phyloP scores from a whole-genome alignment of 2,329 filamentous ascomycete species.

The Pseudocercospora eumusae region DNA sequence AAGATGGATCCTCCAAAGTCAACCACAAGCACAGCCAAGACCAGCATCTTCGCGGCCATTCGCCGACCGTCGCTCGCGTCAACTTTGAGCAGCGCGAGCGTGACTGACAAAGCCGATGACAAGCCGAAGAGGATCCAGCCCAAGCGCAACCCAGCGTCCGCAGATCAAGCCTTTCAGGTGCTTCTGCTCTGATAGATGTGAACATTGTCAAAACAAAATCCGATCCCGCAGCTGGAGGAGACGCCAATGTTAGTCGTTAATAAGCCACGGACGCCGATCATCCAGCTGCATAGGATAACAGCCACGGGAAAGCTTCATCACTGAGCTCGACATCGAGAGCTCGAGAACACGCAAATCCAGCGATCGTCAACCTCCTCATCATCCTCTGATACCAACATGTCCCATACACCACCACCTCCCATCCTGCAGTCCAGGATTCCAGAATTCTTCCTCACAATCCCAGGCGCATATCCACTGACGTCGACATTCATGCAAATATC shows the following conservation, averaged over 20 bases:
- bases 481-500: constrained; percentile 1
- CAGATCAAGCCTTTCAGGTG: constrained; percentile 2
- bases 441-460: constrained; percentile 1
- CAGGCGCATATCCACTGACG: not conserved
- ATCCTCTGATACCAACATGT: not conserved
- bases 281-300: not conserved
- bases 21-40: not conserved
- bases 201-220: not conserved
- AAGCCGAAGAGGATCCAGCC: not conserved
- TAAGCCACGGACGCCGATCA: not conserved
- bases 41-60: constrained; percentile 1
- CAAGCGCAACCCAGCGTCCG: not conserved
- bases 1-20: constrained; percentile 1
- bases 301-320: not conserved
- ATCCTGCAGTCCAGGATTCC: not conserved
- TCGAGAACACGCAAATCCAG: not conserved
- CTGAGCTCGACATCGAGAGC: not conserved
- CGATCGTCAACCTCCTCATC: not conserved
- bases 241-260: not conserved
- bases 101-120: not conserved
- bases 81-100: not conserved
- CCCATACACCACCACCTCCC: constrained; percentile 4
- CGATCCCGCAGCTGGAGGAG: not conserved
- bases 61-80: not conserved
- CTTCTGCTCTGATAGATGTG: not conserved